phyloP scores from a whole-genome alignment of 1,139 yeast genomes.

The Scheffersomyces illinoinensis region DNA sequence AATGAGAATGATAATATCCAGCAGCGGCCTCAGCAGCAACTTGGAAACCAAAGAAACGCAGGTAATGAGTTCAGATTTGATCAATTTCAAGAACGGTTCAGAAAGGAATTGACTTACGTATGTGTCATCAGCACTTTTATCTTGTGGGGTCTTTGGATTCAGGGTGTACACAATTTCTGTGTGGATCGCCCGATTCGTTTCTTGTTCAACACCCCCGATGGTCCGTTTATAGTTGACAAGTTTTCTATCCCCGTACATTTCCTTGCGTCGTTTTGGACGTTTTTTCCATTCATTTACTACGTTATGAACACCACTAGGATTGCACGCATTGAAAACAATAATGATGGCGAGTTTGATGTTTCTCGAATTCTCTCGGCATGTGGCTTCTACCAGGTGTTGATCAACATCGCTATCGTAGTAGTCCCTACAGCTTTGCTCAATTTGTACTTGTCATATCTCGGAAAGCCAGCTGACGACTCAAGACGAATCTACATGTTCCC shows the following conservation, averaged over 20 bases:
- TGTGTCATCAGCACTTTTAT: not conserved
- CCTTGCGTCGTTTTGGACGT: conserved; percentile 24
- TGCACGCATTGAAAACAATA: not conserved
- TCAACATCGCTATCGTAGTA: not conserved
- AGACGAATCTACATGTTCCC: conserved; percentile 3
- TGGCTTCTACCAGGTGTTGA: not conserved
- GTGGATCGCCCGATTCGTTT: conserved; percentile 24
- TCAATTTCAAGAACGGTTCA: not conserved
- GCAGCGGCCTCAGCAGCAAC: not conserved
- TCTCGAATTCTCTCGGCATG: not conserved
- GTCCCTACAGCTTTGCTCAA: not conserved
- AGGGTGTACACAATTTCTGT: conserved; percentile 23
- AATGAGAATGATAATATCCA: not conserved
- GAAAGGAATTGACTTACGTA: not conserved
- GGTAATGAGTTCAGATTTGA: not conserved
- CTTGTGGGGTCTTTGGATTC: conserved; percentile 23
- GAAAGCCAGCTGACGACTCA: not conserved
- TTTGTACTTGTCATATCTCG: not conserved
- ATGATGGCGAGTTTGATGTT: not conserved
- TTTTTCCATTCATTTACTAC: conserved; percentile 15
- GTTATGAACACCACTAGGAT: not conserved
- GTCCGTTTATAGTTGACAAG: conserved; percentile 11
- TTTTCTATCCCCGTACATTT: conserved; percentile 19
- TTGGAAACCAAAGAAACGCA: not conserved
- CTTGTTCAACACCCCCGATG: conserved; percentile 5